Conservation (phyloP, 805 yeast species). For the Schwanniomyces sp. region DNA sequence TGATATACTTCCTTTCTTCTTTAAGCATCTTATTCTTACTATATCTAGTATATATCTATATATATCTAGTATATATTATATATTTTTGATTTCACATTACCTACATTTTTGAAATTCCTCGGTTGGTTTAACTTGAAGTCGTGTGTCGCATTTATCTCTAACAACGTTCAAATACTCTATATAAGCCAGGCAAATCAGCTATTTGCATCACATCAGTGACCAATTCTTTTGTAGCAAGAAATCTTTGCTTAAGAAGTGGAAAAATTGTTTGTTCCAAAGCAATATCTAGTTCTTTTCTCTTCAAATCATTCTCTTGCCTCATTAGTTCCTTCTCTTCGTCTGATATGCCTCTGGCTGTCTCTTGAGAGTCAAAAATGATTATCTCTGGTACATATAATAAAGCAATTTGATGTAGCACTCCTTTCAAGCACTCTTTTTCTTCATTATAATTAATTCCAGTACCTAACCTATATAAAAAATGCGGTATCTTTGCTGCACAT, state of each 20-base stretch:
- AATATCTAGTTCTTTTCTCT: constrained; percentile 22
- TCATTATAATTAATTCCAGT: constrained; percentile 59
- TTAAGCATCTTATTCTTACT: background rate
- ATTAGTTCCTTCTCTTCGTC: constrained; percentile 13
- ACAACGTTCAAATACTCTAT: constrained; percentile 91
- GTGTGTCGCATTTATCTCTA: background rate
- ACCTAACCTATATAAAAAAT: constrained; percentile 64
- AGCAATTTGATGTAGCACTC: constrained; percentile 67
- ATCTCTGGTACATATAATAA: constrained; percentile 68
- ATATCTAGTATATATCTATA: background rate
- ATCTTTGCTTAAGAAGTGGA: constrained; percentile 60
- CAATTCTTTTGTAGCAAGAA: constrained; percentile 62
- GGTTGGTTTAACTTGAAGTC: too few species aligned
- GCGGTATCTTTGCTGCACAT: constrained; percentile 58
- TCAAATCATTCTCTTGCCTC: constrained; percentile 18
- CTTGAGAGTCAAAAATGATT: constrained; percentile 19
- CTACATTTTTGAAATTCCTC: background rate
- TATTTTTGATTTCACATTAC: background rate
- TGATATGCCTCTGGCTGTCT: background rate
- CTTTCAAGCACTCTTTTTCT: constrained; percentile 69
- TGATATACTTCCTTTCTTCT: constrained; percentile 23
- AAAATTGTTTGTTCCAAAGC: constrained; percentile 59
- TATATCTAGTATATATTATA: background rate
- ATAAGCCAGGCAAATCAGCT: constrained; percentile 89
- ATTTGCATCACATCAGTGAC: constrained; percentile 67